Evolutionary conservation across 2,329 filamentous ascomycete genomes (phyloP), one percentile per base, ranked within the genome.

Genomic region (Colletotrichum tofieldiae): DNA sequence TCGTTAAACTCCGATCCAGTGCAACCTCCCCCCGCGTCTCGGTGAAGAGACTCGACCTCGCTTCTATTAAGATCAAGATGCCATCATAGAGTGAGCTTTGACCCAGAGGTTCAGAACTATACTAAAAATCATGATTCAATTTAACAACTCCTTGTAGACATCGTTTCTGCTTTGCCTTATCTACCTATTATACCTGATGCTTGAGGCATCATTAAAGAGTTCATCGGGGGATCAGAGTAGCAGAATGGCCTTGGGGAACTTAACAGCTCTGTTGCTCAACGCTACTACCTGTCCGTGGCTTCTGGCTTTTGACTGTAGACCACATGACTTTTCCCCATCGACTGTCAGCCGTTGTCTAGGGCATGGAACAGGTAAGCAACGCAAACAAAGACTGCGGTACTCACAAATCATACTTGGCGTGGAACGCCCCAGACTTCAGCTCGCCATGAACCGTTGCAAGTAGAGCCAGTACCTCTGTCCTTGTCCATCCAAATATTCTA

Each of bases 371-470:
- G 0, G 7, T 18, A 8, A 3, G 14, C 11, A 1, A 32, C 0
- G 5, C 20, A 4, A 6, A 9, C 2, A 29, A 32, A 32, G 2
- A 32, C 29, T 29, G 26, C 1, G 3, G 16, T 5, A 73, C 74
- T 77, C 61, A 77, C 71, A 77, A 73, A 23, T 77, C 72, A 29
- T 75, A 75, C 37, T 76, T 74, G 18, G 77, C 67, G 73, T 82
- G 80, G 20, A 78, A 73, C 7, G 56, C 73, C 41, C 65, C 74
- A 59, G 78, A 75, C 65, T 75, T 78, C 62, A 82, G 64, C 70
- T 81, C 80, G 18, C 76, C 77, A 5, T 77, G 76, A 1, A 80
- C 80, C 2, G 74, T 70, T 1, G 77, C 78, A 39, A 80, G 75
- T 61, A 81, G 69, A 1, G 78, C 74, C n/a, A 77, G 60, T 12